Conservation (phyloP, 495 filamentous ascomycete genomes). For the Venustampulla echinocandica region DNA sequence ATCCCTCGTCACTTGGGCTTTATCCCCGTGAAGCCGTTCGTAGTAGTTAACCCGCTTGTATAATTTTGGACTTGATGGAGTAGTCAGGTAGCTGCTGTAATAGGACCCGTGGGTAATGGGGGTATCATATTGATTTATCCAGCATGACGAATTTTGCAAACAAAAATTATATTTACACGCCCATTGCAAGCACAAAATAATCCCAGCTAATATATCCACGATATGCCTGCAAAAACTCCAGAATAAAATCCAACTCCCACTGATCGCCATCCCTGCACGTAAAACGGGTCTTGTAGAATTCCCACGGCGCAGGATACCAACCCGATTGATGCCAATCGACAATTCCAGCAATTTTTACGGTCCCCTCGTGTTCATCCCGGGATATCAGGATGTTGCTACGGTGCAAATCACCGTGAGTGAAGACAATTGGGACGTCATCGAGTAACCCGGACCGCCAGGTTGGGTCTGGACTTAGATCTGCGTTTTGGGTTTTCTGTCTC, state of each 20-base stretch:
- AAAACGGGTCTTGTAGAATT: slow-evolving; percentile 33
- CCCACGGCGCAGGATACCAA: slow-evolving; percentile 41
- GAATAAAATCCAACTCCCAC: slow-evolving; percentile 8
- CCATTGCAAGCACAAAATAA: slow-evolving; percentile 2
- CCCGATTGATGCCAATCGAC: slow-evolving; percentile 43
- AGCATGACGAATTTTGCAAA: too few species aligned
- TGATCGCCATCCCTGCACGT: not conserved
- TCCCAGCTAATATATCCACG: slow-evolving; percentile 6
- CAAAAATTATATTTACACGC: too few species aligned
- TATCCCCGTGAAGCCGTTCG: too few species aligned
- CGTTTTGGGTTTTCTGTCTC: not conserved
- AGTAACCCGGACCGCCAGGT: slow-evolving; percentile 32
- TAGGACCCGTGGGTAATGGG: too few species aligned
- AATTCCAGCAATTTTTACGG: slow-evolving; percentile 29
- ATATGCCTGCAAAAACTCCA: slow-evolving; percentile 10
- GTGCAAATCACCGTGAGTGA: slow-evolving; percentile 39
- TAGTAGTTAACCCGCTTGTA: too few species aligned
- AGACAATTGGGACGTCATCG: slow-evolving; percentile 36
- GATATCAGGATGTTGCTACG: slow-evolving; percentile 38
- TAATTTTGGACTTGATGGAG: too few species aligned
- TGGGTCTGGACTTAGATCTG: slow-evolving; percentile 17
- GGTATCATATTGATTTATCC: too few species aligned
- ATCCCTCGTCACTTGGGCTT: too few species aligned
- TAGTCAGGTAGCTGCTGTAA: too few species aligned
- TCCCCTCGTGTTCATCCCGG: slow-evolving; percentile 11